A percentile compares a stretch with the other conserved stretches of the same genome.
phyloP scores from a whole-genome alignment of 2,329 filamentous ascomycete species.

The Colletotrichum sp. region DNA sequence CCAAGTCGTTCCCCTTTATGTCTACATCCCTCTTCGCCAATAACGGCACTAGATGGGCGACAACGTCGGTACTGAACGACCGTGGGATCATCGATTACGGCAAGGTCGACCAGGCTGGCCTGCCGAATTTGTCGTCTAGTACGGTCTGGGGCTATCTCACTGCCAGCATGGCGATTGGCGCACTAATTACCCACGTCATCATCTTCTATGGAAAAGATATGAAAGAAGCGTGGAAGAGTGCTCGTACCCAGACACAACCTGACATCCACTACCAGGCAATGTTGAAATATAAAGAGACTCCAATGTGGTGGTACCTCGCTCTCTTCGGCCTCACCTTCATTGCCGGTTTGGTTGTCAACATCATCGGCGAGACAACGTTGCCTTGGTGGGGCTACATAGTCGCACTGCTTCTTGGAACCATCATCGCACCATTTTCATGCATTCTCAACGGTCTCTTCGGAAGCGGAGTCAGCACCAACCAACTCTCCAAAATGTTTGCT shows the following conservation, averaged over 20 bases:
- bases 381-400: slow-evolving; percentile 40
- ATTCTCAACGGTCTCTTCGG: slow-evolving; percentile 32
- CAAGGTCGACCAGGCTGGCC: slow-evolving; percentile 27
- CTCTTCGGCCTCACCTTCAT: slow-evolving; percentile 36
- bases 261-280: slow-evolving; percentile 48
- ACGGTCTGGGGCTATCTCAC: slow-evolving; percentile 29
- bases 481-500: slow-evolving; percentile 46
- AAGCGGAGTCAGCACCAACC: slow-evolving; percentile 23
- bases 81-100: slow-evolving; percentile 28
- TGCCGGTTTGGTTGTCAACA: slow-evolving; percentile 36
- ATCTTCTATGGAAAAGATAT: slow-evolving; percentile 25
- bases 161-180: slow-evolving; percentile 34
- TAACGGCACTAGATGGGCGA: slow-evolving; percentile 28
- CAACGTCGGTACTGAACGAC: slow-evolving; percentile 25
- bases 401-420: slow-evolving; percentile 33
- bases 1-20: slow-evolving; percentile 35
- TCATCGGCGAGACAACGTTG: slow-evolving; percentile 39
- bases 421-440: slow-evolving; percentile 37
- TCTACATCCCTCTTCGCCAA: slow-evolving; percentile 30
- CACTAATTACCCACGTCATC: slow-evolving; percentile 23
- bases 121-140: slow-evolving; percentile 30
- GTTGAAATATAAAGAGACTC: slow-evolving; percentile 43
- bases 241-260: slow-evolving; percentile 19
- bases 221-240: slow-evolving; percentile 23
- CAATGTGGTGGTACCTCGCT: slow-evolving; percentile 39